These are phyloP conservation scores for Falciphora oryzae DNA, from an alignment of 2,329 filamentous ascomycete species.

Conservation along the genomic window DNA sequence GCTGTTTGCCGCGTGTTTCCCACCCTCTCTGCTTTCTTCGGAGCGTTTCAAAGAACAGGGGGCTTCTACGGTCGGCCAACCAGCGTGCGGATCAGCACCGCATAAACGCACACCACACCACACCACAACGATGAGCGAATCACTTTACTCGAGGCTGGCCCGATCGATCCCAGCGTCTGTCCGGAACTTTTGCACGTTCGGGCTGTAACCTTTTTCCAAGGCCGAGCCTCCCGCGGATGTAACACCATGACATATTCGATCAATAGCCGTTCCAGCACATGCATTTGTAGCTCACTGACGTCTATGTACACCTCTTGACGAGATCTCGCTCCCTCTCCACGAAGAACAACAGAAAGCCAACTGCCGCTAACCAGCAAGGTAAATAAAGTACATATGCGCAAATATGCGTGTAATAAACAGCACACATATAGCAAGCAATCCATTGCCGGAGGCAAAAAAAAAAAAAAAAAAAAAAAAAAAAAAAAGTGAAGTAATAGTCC, in stretches of 20 bases:
- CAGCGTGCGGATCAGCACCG: too few species aligned
- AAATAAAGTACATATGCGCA: neutral
- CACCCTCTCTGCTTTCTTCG: neutral
- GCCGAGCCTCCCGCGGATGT: neutral
- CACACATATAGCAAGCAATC: neutral
- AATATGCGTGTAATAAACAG: neutral
- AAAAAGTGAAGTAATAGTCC: neutral
- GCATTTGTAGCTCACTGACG: neutral
- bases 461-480: neutral
- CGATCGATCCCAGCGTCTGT: neutral
- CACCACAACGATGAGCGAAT: neutral
- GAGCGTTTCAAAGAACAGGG: neutral
- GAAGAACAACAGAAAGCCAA: neutral
- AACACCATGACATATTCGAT: slow-evolving; percentile 1
- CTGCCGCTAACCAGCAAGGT: neutral
- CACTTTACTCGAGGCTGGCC: neutral
- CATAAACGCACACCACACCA: neutral
- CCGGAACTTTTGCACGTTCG: neutral
- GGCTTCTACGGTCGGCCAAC: neutral
- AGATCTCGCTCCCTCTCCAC: too few species aligned
- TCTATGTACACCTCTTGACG: too few species aligned
- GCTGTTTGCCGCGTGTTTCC: neutral
- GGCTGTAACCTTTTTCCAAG: neutral
- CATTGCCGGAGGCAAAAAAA: neutral
- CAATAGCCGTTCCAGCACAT: neutral